Conservation (phyloP, 2,329 filamentous ascomycete genomes). For the Metarhizium robertsii region DNA sequence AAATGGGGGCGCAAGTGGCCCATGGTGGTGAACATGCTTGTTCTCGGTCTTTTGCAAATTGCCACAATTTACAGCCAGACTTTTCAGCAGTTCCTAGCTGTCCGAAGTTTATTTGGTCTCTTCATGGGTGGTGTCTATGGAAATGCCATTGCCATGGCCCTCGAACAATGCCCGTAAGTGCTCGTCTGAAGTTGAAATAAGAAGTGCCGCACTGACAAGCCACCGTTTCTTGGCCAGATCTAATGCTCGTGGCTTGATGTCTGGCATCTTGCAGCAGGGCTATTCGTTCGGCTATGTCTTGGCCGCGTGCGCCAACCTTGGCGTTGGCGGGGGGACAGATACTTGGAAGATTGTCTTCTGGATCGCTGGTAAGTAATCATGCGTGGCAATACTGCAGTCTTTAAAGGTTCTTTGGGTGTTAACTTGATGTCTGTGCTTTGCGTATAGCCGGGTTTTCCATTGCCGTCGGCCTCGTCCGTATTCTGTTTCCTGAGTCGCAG, state of each 20-base stretch:
- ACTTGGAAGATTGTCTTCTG: slow-evolving; percentile 72
- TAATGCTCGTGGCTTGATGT: slow-evolving; percentile 69
- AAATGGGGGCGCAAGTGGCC: slow-evolving; percentile 77
- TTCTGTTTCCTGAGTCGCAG: slow-evolving; percentile 63
- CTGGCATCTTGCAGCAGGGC: slow-evolving; percentile 73
- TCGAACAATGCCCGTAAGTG: slow-evolving; percentile 60
- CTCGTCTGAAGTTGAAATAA: not conserved
- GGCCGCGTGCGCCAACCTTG: slow-evolving; percentile 66
- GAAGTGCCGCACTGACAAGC: slow-evolving; percentile 8
- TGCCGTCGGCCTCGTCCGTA: slow-evolving; percentile 56
- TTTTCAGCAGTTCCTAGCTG: slow-evolving; percentile 66
- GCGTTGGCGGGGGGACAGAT: slow-evolving; percentile 53
- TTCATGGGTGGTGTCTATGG: slow-evolving; percentile 79
- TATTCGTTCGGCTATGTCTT: slow-evolving; percentile 74
- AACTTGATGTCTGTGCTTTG: not conserved
- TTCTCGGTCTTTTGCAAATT: slow-evolving; percentile 58
- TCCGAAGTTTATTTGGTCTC: slow-evolving; percentile 63
- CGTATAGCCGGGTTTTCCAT: slow-evolving; percentile 52
- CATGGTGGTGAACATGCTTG: slow-evolving; percentile 71
- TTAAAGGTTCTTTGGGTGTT: not conserved
- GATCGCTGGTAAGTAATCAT: slow-evolving; percentile 39
- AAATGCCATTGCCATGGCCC: slow-evolving; percentile 67
- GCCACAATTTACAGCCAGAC: slow-evolving; percentile 69
- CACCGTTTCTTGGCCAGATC: slow-evolving; percentile 24
- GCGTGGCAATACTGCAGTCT: not conserved